Conservation (phyloP, 75 land plant genomes). For the Gnetum montanum region DNA sequence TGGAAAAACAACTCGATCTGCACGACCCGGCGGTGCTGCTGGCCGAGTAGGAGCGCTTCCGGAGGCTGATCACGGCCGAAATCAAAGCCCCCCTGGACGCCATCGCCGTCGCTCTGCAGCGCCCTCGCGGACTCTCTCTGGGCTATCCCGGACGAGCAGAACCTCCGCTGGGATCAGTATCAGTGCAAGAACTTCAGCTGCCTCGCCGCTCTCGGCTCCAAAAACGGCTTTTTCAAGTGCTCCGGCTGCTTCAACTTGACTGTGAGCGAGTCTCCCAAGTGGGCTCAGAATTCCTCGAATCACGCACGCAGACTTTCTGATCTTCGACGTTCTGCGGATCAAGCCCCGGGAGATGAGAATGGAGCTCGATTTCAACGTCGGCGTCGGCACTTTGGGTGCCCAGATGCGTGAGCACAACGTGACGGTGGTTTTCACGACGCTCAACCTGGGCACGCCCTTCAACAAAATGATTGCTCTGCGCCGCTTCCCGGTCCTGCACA, state of each 20-base stretch:
- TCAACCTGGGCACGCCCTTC: slow-evolving; percentile 87
- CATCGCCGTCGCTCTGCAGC: slow-evolving; percentile 41
- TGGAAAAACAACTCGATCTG: slow-evolving; percentile 21
- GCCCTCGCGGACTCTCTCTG: slow-evolving; percentile 69
- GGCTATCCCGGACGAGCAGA: slow-evolving; percentile 62
- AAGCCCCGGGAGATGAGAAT: slow-evolving; percentile 82
- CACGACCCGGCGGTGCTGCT: slow-evolving; percentile 7
- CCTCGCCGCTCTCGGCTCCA: slow-evolving; percentile 41
- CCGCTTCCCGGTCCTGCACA: slow-evolving; percentile 62
- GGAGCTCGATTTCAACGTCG: slow-evolving; percentile 65
- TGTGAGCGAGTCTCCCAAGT: slow-evolving; percentile 42
- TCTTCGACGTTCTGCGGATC: slow-evolving; percentile 47
- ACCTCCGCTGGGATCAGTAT: slow-evolving; percentile 75
- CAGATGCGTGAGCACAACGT: slow-evolving; percentile 80
- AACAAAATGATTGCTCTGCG: slow-evolving; percentile 76
- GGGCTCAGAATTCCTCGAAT: slow-evolving; percentile 31
- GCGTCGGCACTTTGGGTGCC: slow-evolving; percentile 81
- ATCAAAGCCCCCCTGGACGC: slow-evolving; percentile 42
- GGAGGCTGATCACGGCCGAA: slow-evolving; percentile 40
- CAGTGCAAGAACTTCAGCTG: slow-evolving; percentile 61
- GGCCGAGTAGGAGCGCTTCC: slow-evolving; percentile 9
- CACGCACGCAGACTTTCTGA: slow-evolving; percentile 36
- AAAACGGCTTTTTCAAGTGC: slow-evolving; percentile 59
- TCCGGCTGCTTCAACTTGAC: slow-evolving; percentile 69
- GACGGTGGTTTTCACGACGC: slow-evolving; percentile 58